Base-by-base conservation (phyloP, 352 stramenopile species). In the Globisporangium uncinulatum region DNA sequence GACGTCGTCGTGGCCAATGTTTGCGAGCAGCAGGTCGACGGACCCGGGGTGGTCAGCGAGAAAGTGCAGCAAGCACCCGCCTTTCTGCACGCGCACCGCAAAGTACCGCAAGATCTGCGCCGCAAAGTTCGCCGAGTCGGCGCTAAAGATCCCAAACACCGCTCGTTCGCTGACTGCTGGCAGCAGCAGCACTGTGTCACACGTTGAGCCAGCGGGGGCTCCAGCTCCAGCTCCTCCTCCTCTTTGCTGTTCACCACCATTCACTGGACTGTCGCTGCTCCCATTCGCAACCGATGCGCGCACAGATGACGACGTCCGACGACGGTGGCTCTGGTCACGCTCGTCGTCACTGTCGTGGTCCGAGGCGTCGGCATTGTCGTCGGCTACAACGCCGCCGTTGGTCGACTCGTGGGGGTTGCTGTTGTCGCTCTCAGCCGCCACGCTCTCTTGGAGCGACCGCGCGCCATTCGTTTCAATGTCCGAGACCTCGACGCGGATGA, bases 81-180 rank as follows among this genome's bases (percentile, higher is more conserved):
- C 85, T 46, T 91, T 90, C 50, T 92, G 75, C 9, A 78, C 80
- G 31, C 83, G 74, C 51, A 92, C 80, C 2, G 83, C 82, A 56
- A 89, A 91, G 51, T 94, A 92, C 20, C 78, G 80, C 20, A 94
- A 57, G 19, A 94, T 79, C 59, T 94, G 83, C 51, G 80, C 86
- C 21, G 79, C 77, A 54, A 91, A 91, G 56, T 83, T 91, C 56
- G 83, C 83, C 44, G 78, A 87, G 57, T 87, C 76, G n/a, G 76
- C 70, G 59, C 77, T 85, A 61, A 88, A 88, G 54, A 92, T 83
- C 19, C 78, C 79, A 39, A 86, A 81, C 59, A 76, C 68, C 19
- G 66, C 70, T 9, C 57, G 72, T 47, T 80, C 67, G 19, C 72
- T 69, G n/a, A 82, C 65, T 10, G 69, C 65, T 7, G 67, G 72